These are phyloP conservation scores for Rutstroemia sp. DNA, from an alignment of 2,329 filamentous ascomycete genomes.

Conservation along the genomic window DNA sequence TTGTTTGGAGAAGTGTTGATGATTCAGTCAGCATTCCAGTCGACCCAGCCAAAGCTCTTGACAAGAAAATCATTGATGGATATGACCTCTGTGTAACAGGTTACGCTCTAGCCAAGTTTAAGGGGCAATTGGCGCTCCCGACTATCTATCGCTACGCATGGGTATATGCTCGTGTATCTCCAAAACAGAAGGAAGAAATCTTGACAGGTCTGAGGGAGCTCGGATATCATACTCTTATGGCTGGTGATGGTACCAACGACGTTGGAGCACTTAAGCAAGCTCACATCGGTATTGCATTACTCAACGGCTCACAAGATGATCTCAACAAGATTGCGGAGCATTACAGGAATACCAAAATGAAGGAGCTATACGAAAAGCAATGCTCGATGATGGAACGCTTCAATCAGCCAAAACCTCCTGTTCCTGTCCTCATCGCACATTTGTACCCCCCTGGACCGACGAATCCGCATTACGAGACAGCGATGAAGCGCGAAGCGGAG, in stretches of 20 bases:
- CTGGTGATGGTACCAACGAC: conserved; percentile 96
- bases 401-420: conserved; percentile 87
- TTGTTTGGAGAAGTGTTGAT: conserved; percentile 93
- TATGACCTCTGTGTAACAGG: conserved; percentile 96
- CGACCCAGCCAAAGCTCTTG: conserved; percentile 73
- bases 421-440: conserved; percentile 87
- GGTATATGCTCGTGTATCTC: conserved; percentile 97
- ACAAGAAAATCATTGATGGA: conserved; percentile 68
- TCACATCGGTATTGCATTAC: conserved; percentile 89
- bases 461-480: conserved; percentile 93
- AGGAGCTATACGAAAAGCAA: conserved; percentile 98
- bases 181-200: conserved; percentile 98
- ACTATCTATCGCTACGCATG: conserved; percentile 82
- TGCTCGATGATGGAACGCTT: conserved; percentile 85
- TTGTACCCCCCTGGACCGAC: conserved; percentile 83
- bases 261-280: conserved; percentile 97
- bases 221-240: conserved; percentile 98
- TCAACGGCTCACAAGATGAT: conserved; percentile 91
- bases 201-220: conserved; percentile 92
- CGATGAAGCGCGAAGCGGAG: conserved; percentile 76
- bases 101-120: conserved; percentile 86
- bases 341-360: conserved; percentile 92
- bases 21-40: conserved; percentile 82
- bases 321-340: conserved; percentile 89
- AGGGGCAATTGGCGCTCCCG: conserved; percentile 67